A percentile compares a stretch with the other conserved stretches of the same genome.
phyloP scores from a whole-genome alignment of 2,329 filamentous ascomycete genomes.

The Ceratocystis smalleyi region DNA sequence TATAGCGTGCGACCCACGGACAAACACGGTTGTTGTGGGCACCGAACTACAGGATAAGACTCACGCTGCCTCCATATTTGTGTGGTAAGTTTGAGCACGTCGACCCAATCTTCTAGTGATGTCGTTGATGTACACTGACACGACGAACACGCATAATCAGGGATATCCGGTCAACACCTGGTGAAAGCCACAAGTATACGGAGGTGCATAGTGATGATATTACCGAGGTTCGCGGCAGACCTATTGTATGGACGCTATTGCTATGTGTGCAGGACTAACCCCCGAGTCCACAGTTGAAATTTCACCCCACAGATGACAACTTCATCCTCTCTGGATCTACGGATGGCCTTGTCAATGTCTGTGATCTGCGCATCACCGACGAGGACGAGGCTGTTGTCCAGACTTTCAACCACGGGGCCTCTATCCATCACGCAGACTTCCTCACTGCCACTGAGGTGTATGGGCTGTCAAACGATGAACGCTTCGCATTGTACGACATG shows the following conservation, averaged over 20 bases:
- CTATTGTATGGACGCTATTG: not conserved
- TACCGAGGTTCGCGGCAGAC: slow-evolving; percentile 30
- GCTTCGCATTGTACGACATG: slow-evolving; percentile 55
- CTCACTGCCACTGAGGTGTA: slow-evolving; percentile 49
- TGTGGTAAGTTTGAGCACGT: slow-evolving; percentile 35
- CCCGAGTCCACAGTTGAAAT: slow-evolving; percentile 23
- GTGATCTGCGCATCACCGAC: slow-evolving; percentile 52
- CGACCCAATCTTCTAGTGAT: not conserved
- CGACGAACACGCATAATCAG: slow-evolving; percentile 23
- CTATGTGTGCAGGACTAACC: not conserved
- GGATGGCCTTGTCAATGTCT: slow-evolving; percentile 64
- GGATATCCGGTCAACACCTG: slow-evolving; percentile 39
- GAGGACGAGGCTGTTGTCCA: slow-evolving; percentile 67
- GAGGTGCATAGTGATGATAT: slow-evolving; percentile 55
- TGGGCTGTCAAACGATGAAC: slow-evolving; percentile 64
- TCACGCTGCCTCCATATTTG: slow-evolving; percentile 42
- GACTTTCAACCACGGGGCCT: slow-evolving; percentile 62
- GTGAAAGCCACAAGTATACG: slow-evolving; percentile 38
- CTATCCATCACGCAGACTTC: slow-evolving; percentile 61
- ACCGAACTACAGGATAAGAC: slow-evolving; percentile 54
- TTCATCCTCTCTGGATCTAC: slow-evolving; percentile 62
- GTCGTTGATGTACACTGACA: not conserved
- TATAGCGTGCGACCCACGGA: slow-evolving; percentile 42
- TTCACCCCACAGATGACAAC: slow-evolving; percentile 43
- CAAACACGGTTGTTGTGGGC: slow-evolving; percentile 51